These are phyloP conservation scores for Citrullus colocynthis DNA, from an alignment of 306 rosid species.

Conservation along the genomic window DNA sequence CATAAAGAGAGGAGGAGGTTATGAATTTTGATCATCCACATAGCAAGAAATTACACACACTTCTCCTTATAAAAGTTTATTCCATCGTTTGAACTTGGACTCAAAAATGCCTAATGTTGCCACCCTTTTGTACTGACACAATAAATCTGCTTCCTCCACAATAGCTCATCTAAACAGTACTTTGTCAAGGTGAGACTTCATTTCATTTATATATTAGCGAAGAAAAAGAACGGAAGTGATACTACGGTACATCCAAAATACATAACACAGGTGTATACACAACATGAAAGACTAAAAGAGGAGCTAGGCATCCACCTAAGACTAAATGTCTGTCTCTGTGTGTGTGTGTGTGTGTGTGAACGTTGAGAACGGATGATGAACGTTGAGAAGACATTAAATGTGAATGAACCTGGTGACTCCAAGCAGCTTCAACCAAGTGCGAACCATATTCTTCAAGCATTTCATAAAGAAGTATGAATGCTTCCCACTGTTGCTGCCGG, in stretches of 20 bases:
- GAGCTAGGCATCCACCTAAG: not conserved
- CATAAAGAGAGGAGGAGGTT: not conserved
- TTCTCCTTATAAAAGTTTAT: not conserved
- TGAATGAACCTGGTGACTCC: conserved; percentile 76
- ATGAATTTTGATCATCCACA: not conserved
- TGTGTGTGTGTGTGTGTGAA: too few species aligned
- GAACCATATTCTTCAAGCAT: conserved; percentile 99
- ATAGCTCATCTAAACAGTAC: not conserved
- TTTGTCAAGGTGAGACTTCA: not conserved
- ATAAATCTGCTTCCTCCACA: not conserved
- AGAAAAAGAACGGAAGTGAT: too few species aligned
- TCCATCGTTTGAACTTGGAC: not conserved
- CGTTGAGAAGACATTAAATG: not conserved
- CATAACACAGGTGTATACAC: not conserved
- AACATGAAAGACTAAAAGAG: not conserved
- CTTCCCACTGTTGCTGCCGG: conserved; percentile 73
- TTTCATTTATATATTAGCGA: too few species aligned
- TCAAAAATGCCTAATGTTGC: not conserved
- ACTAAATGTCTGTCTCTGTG: not conserved
- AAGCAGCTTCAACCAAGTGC: conserved; percentile 96
- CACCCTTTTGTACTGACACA: not conserved
- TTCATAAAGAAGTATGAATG: conserved; percentile 74
- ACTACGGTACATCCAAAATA: not conserved
- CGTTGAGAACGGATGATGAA: not conserved
- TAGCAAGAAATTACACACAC: not conserved